Evolutionary conservation across 1,139 yeast genomes (phyloP), one percentile per base, ranked within the genome.

Genomic region (Barnettozyma hawaiiensis): DNA sequence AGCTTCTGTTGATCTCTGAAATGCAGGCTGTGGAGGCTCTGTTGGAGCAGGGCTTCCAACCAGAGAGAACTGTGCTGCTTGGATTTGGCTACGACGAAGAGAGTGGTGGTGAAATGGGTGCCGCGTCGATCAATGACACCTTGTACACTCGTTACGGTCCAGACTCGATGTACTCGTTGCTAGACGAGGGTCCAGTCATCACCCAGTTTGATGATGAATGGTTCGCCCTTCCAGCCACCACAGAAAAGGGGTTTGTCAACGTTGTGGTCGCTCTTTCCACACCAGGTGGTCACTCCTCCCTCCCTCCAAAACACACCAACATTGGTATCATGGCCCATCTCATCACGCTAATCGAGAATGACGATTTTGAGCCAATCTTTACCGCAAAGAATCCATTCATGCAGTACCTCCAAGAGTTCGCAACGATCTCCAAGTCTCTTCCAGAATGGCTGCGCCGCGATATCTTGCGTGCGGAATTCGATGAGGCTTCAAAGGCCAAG

Each of bases 71-170:
- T 2, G 59, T 81, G 3, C 50, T 83, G 7, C 60, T 79, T 4
- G 78, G 83, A 0, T 75, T 77, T 55, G 92, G 92, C 1, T 81
- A 76, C 53, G 92, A 84, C 58, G 94, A 84, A 61, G 94, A 84
- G 60, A 71, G 76, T 31, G 89, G 90, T 5, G 52, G 53, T 15
- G n/a, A n/a, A n/a, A 60, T 65, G 32, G 86, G 87, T 41, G 89
- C 87, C 3, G 49, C 49, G 1, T 46, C 55, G n/a, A 65, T 81
- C 31, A 69, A 73, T 6, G 50, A 66, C 16, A 64, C 62, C 43
- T 54, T 83, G 39, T 64, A 65, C 31, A 62, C 72, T 16, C 65
- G 68, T 40, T 81, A 76, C 49, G 90, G 90, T 14, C 53, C 62
- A 19, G 65, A 81, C 51, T 70, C 81, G 0, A 59, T 81, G 40